Evolutionary conservation across 768 basidiomycete genomes (phyloP), one percentile per base, ranked within the genome.

Genomic region (Calocybe indica): DNA sequence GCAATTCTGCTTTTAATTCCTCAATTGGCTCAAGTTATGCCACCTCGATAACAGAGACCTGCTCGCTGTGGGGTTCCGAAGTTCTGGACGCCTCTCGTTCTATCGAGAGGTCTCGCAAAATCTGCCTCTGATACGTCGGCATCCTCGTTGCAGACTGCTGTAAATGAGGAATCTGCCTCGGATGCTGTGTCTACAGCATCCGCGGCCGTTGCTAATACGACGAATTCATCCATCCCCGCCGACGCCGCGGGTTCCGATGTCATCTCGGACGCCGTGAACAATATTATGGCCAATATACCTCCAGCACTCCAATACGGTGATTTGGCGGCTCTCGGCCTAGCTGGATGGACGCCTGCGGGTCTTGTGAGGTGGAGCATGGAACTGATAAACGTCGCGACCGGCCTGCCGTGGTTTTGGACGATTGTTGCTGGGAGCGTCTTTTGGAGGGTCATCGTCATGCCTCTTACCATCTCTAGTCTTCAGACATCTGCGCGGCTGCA

Each of bases 401-500:
- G 82, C 34, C 64, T 92, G 50, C 83, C 86, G 0, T 93, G 92
- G 90, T 88, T 88, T 69, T 80, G 82, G 73, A 85, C 89, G 41
- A 88, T 93, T 64, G 65, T 91, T 38, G 69, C 66, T 5, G 80
- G 82, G 29, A 79, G 83, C 28, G 46, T 84, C 8, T 58, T 82
- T 58, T 80, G 85, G 71, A 81, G 85, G 14, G 42, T 76, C 13
- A 40, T 75, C 42, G 71, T 87, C 40, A 61, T 89, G 44, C 88
- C 87, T 2, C 66, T 85, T 54, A 66, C 76, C 22, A 66, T 90
- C 42, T 68, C 69, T 46, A 74, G 74, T 45, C 62, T 82, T 52
- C 79, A 76, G 49, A 79, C 80, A 54, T 68, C 78, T 1, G 76
- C 83, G 1, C 72, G 76, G 11, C 67, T 92, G 50, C 73, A 76